Evolutionary conservation across 2,329 filamentous ascomycete genomes (phyloP).

Genomic region (Cytospora mali): DNA sequence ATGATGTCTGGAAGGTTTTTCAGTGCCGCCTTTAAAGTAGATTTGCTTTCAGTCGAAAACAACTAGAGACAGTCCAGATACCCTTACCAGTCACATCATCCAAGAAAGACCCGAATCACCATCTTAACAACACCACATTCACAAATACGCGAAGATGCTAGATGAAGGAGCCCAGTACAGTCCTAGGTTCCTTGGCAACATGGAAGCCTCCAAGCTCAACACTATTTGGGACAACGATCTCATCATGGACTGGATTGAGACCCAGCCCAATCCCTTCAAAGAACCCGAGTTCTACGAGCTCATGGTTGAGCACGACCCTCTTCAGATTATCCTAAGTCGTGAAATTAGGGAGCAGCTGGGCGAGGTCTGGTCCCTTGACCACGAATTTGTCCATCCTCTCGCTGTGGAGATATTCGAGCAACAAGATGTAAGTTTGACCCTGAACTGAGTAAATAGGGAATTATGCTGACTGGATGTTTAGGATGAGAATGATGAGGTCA

Average conservation of each 20-base stretch:
- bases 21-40: not conserved
- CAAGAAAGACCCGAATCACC: not conserved
- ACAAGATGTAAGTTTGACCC: not conserved
- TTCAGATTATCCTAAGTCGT: not conserved
- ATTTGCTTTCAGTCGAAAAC: too few relatives aligned
- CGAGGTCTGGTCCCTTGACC: not conserved
- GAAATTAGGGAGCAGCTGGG: not conserved
- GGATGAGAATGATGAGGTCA: not conserved
- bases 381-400: not conserved
- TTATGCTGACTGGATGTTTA: not conserved
- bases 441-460: not conserved
- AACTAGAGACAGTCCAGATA: too few relatives aligned
- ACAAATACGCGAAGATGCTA: not conserved
- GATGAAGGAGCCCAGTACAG: not conserved
- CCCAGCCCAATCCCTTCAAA: not conserved
- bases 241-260: not conserved
- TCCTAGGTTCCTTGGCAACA: not conserved
- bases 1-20: not conserved
- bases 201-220: not conserved
- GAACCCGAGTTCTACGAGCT: conserved; percentile 1
- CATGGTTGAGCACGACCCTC: not conserved
- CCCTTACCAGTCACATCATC: not conserved
- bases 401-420: not conserved
- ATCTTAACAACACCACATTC: not conserved
- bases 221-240: not conserved